Evolutionary conservation across 495 filamentous ascomycete genomes (phyloP).

Genomic region (Talaromyces borbonicus): DNA sequence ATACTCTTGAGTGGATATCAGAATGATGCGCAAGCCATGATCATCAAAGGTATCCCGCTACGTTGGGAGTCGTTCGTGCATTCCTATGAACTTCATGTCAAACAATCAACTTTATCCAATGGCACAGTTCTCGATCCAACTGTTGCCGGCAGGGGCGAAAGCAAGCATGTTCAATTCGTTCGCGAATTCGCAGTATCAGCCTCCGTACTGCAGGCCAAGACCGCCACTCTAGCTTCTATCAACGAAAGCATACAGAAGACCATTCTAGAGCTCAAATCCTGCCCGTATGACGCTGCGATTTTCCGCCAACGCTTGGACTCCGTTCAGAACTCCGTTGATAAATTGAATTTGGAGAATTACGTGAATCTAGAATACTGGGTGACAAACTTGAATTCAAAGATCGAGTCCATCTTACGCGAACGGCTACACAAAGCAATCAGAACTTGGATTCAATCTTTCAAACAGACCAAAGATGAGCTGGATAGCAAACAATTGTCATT

Average conservation of each 20-base stretch:
- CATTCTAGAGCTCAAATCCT: conserved; percentile 70
- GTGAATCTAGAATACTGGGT: conserved; percentile 89
- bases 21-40: conserved; percentile 71
- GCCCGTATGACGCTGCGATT: conserved; percentile 62
- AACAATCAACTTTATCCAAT: conserved; percentile 51
- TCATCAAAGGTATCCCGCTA: conserved; percentile 76
- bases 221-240: conserved; percentile 63
- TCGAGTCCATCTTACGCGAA: conserved; percentile 64
- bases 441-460: conserved; percentile 77
- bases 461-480: conserved; percentile 42
- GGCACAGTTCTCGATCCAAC: conserved; percentile 52
- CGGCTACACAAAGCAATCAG: conserved; percentile 72
- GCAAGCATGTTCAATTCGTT: conserved; percentile 91
- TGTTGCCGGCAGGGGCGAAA: conserved; percentile 55
- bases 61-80: conserved; percentile 97
- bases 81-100: conserved; percentile 83
- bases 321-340: conserved; percentile 85
- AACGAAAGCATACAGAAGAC: conserved; percentile 77
- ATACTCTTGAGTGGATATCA: conserved; percentile 83
- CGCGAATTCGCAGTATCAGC: conserved; percentile 81
- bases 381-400: conserved; percentile 67
- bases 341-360: conserved; percentile 90
- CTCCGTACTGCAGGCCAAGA: conserved; percentile 78
- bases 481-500: conserved; percentile 13
- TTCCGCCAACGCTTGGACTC: conserved; percentile 73